These are phyloP conservation scores for Cutaneotrichosporon cavernicola DNA, from an alignment of 1,284 basidiomycete genomes.

Conservation along the genomic window DNA sequence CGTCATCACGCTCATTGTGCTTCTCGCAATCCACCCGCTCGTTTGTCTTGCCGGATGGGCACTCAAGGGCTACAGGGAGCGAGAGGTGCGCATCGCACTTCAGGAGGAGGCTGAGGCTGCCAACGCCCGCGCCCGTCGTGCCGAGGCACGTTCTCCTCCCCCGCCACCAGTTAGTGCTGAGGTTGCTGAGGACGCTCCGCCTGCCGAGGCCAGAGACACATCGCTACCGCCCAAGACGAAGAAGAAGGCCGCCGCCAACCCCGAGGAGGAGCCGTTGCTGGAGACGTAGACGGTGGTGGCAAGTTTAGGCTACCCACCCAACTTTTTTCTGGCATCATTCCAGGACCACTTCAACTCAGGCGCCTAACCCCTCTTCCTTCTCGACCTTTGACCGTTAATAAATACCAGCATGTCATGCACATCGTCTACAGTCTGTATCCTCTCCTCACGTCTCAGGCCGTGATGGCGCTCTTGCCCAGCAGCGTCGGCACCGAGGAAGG, in stretches of 20 bases:
- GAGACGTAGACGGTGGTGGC: background rate
- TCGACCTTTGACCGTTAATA: background rate
- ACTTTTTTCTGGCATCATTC: too few relatives aligned
- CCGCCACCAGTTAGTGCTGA: background rate
- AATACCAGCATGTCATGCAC: slow-evolving; percentile 8
- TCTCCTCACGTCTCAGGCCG: background rate
- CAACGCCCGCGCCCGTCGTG: slow-evolving; percentile 17
- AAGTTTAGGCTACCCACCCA: too few relatives aligned
- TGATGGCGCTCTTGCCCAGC: slow-evolving; percentile 38
- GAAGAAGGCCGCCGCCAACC: background rate
- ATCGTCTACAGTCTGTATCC: background rate
- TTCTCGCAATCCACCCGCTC: slow-evolving; percentile 50
- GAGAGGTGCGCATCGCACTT: slow-evolving; percentile 44
- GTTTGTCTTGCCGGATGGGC: slow-evolving; percentile 43
- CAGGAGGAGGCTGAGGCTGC: slow-evolving; percentile 52
- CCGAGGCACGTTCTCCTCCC: background rate
- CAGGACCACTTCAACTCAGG: background rate
- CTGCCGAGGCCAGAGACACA: background rate
- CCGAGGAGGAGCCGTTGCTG: background rate
- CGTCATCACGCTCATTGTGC: slow-evolving; percentile 45
- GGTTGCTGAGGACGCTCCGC: background rate
- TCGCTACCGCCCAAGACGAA: background rate
- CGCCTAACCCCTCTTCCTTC: background rate
- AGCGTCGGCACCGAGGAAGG: slow-evolving; percentile 61
- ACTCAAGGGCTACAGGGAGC: slow-evolving; percentile 40